Base-by-base conservation (phyloP, 1,139 yeast genomes). In the Saccharomyces hybrid region DNA sequence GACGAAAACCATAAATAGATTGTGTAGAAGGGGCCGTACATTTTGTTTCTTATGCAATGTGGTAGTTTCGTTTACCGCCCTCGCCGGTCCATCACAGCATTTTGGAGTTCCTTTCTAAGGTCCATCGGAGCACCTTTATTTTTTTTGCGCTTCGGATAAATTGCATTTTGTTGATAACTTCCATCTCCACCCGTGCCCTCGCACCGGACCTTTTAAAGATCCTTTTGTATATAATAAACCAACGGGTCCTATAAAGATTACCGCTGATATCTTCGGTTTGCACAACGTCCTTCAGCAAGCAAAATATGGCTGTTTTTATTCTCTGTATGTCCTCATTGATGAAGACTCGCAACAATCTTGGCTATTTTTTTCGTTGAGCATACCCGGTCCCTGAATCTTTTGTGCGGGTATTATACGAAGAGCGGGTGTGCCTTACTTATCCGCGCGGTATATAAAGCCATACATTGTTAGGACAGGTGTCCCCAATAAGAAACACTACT, bases 401-500 rank as follows among this genome's bases (percentile, higher is more conserved):
- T 38, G 44, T 38, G 44, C 44, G 44, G 44, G 44, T 11, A 38
- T 38, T 38, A 19, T 38, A 38, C 44, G 44, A 38, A 16, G 25
- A 38, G 26, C 25, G 44, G 44, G 44, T 13, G 44, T 38, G 11
- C 44, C 44, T 38, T 38, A 38, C 23, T 34, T 38, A 38, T 38
- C 44, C 44, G 44, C 44, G 44, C 44, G 44, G 23, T 38, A 38
- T 38, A 38, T 34, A 38, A 38, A 25, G n/a, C 16, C 44, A 38
- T 9, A 19, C 25, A 19, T 19, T 16, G 38, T 14, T 38, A 4
- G 44, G 25, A 8, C 44, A 38, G 44, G 44, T 38, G 44, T 38
- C 42, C 13, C 42, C 5, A 9, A 9, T 7, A 8, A 14, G 11
- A 3, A 25, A 19, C 19, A 38, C 13, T 38, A 16, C 3, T 38